Conservation (phyloP, 306 rosid species). For the Datisca glomerata region DNA sequence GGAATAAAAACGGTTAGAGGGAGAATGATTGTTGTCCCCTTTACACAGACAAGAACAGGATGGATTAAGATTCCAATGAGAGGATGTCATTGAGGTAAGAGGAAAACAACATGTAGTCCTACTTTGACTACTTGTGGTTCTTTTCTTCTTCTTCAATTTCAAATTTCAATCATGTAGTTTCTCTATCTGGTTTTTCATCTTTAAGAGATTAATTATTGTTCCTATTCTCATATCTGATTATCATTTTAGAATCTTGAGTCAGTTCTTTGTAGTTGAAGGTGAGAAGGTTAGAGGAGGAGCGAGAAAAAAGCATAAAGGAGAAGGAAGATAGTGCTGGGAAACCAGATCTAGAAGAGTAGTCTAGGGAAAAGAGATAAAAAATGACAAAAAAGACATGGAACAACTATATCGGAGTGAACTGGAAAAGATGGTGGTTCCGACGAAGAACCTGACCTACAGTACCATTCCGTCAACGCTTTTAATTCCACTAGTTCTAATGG, state of each 20-base stretch:
- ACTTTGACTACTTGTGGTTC: too few relatives aligned
- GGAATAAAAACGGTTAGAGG: too few relatives aligned
- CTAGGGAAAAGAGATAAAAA: conserved; percentile 25
- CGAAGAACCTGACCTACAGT: conserved; percentile 55
- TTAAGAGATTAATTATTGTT: background rate
- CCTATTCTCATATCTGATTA: conserved; percentile 29
- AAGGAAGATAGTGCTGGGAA: conserved; percentile 20
- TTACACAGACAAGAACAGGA: too few relatives aligned
- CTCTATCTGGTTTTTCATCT: background rate
- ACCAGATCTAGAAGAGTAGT: conserved; percentile 55
- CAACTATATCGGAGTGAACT: conserved; percentile 21
- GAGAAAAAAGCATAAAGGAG: conserved; percentile 18
- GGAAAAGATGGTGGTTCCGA: conserved; percentile 13
- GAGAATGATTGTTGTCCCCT: too few relatives aligned
- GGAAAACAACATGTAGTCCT: too few relatives aligned
- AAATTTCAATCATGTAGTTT: conserved; percentile 51
- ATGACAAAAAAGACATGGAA: conserved; percentile 21
- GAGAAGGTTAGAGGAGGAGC: conserved; percentile 52
- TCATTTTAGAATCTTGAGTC: background rate
- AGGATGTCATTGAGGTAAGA: too few relatives aligned
- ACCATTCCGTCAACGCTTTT: conserved; percentile 69
- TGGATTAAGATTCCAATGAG: too few relatives aligned
- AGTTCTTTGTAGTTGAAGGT: conserved; percentile 72
- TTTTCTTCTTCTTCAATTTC: too few relatives aligned
- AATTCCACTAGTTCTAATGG: conserved; percentile 68